A percentile compares a stretch with the other conserved stretches of the same genome.
phyloP scores from a whole-genome alignment of 495 filamentous ascomycete species.

The Daldinia decipiens region DNA sequence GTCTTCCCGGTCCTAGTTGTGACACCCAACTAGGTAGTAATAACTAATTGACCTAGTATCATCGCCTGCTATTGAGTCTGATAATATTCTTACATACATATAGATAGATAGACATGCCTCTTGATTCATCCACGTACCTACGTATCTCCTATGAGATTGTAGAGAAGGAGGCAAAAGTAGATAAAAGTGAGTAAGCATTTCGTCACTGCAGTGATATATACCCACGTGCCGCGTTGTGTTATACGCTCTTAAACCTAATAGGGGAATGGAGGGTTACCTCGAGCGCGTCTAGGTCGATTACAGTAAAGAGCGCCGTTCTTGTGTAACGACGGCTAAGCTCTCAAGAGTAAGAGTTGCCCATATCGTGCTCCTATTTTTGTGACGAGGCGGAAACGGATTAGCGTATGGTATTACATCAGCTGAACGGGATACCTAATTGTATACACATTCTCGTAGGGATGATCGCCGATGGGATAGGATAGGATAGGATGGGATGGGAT shows the following conservation, averaged over 20 bases:
- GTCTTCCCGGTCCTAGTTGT: background rate
- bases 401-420: constrained; percentile 1
- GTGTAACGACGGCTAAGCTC: constrained; percentile 1
- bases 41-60: background rate
- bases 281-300: constrained; percentile 3
- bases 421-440: constrained; percentile 3
- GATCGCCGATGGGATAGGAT: background rate
- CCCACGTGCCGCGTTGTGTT: background rate
- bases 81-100: constrained; percentile 3
- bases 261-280: background rate
- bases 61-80: background rate
- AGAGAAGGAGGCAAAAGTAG: background rate
- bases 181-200: background rate
- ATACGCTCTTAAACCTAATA: background rate
- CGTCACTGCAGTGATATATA: background rate
- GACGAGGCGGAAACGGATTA: background rate
- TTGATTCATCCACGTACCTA: background rate
- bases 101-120: background rate
- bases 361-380: constrained; percentile 74
- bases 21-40: constrained; percentile 1
- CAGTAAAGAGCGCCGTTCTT: constrained; percentile 1
- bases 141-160: background rate
- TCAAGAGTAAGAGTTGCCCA: constrained; percentile 72
- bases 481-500: background rate
- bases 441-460: background rate